Conservation (phyloP, 352 stramenopile species). For the Globisporangium rhizosaccharum region DNA sequence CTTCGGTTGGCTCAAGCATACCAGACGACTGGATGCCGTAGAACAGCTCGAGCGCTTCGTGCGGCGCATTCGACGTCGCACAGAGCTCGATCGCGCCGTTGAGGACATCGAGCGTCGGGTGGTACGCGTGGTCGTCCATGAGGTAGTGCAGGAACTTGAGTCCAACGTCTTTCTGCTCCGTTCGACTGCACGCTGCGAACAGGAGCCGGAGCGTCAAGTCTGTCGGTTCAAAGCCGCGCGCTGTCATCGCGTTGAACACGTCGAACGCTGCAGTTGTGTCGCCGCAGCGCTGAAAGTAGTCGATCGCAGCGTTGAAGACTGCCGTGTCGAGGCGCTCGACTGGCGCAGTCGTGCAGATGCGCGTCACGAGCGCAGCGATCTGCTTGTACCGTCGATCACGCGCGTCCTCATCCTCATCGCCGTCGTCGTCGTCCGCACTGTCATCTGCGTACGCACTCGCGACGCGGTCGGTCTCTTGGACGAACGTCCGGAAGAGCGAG, state of each 20-base stretch:
- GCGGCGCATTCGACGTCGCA: conserved; percentile 35
- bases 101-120: conserved; percentile 38
- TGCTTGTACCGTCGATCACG: conserved; percentile 13
- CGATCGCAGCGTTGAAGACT: conserved; percentile 65
- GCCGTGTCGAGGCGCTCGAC: conserved; percentile 27
- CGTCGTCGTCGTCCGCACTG: conserved; percentile 8
- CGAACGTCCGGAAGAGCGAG: conserved; percentile 47
- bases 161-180: conserved; percentile 42
- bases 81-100: conserved; percentile 49
- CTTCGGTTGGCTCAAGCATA: conserved; percentile 22
- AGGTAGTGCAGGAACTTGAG: conserved; percentile 60
- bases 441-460: background rate
- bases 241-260: conserved; percentile 61
- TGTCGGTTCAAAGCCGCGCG: conserved; percentile 30
- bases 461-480: conserved; percentile 27
- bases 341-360: conserved; percentile 37
- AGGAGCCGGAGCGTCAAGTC: conserved; percentile 49
- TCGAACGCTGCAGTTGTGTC: conserved; percentile 41
- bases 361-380: conserved; percentile 31
- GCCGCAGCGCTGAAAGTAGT: conserved; percentile 51
- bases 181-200: conserved; percentile 44
- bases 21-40: conserved; percentile 39
- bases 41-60: conserved; percentile 47
- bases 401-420: conserved; percentile 17
- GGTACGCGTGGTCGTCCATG: conserved; percentile 33